phyloP scores from a whole-genome alignment of 371 early-diverging fungal genomes.

The Coemansia sp. region DNA sequence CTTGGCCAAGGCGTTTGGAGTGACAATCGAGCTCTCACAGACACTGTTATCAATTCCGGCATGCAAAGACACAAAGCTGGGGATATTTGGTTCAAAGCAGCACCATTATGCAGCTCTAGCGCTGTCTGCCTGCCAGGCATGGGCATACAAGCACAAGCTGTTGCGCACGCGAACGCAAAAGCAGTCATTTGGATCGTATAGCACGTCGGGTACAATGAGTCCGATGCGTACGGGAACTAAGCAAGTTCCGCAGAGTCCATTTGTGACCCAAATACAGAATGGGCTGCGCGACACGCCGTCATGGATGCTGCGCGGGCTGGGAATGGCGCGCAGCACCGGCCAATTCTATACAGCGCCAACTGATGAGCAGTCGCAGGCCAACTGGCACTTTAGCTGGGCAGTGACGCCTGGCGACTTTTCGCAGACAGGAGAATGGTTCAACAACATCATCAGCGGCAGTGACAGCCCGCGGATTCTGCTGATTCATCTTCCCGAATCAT shows the following conservation, averaged over 20 bases:
- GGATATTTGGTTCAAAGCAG: constrained; percentile 33
- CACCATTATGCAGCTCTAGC: constrained; percentile 35
- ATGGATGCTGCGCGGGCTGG: constrained; percentile 46
- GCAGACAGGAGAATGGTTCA: constrained; percentile 40
- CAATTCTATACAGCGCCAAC: constrained; percentile 22
- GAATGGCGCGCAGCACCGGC: constrained; percentile 25
- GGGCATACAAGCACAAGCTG: constrained; percentile 33
- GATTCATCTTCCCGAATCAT: constrained; percentile 41
- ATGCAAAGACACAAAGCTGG: constrained; percentile 26
- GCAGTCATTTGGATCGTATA: constrained; percentile 23
- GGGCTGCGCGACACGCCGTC: constrained; percentile 26
- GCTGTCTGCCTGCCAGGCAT: constrained; percentile 38
- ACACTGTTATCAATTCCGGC: constrained; percentile 19
- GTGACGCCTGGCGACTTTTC: constrained; percentile 39
- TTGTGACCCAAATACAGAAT: constrained; percentile 13
- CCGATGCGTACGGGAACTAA: constrained; percentile 22
- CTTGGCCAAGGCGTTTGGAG: constrained; percentile 20
- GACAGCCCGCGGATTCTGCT: constrained; percentile 28
- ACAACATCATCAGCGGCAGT: background rate
- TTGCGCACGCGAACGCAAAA: constrained; percentile 29
- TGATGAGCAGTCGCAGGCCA: constrained; percentile 5
- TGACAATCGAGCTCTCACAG: constrained; percentile 32
- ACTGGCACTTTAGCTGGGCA: constrained; percentile 47
- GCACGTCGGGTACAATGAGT: constrained; percentile 14
- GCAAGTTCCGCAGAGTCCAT: constrained; percentile 19